Evolutionary conservation across 208 protist genomes (phyloP).

Genomic region (Phytomonas serpens): DNA sequence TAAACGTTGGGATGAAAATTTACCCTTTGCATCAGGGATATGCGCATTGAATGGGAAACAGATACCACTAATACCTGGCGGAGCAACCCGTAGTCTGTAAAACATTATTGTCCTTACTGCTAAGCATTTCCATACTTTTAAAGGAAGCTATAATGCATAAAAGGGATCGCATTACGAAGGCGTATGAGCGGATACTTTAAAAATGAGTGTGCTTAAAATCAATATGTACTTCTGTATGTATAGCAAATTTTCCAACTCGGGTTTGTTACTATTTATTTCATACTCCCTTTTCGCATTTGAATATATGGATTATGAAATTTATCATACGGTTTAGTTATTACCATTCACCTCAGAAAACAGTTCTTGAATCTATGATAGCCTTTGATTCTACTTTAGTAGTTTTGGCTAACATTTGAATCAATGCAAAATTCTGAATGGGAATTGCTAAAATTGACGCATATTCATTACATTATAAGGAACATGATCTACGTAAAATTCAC

Average conservation of each 20-base stretch:
- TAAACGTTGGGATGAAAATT: not conserved
- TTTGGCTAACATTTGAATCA: not conserved
- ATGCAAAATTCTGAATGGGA: not conserved
- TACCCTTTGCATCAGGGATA: not conserved
- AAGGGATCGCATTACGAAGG: conserved; percentile 50
- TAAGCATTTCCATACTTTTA: not conserved
- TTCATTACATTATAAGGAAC: not conserved
- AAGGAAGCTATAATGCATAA: not conserved
- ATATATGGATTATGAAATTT: conserved; percentile 1
- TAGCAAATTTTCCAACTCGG: not conserved
- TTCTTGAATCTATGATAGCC: not conserved
- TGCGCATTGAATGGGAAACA: not conserved
- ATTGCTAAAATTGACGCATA: not conserved
- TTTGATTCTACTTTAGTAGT: not conserved
- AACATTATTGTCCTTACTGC: not conserved
- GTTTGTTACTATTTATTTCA: conserved; percentile 12
- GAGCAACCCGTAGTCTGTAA: not conserved
- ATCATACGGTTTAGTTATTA: not conserved
- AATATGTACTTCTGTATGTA: not conserved
- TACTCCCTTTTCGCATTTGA: conserved; percentile 4
- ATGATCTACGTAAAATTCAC: not conserved
- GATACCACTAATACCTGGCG: not conserved
- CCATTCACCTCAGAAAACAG: not conserved
- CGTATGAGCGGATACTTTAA: conserved; percentile 62
- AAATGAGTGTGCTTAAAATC: conserved; percentile 17